Base-by-base conservation (phyloP, 1,284 basidiomycete species). In the Athelia sp. region DNA sequence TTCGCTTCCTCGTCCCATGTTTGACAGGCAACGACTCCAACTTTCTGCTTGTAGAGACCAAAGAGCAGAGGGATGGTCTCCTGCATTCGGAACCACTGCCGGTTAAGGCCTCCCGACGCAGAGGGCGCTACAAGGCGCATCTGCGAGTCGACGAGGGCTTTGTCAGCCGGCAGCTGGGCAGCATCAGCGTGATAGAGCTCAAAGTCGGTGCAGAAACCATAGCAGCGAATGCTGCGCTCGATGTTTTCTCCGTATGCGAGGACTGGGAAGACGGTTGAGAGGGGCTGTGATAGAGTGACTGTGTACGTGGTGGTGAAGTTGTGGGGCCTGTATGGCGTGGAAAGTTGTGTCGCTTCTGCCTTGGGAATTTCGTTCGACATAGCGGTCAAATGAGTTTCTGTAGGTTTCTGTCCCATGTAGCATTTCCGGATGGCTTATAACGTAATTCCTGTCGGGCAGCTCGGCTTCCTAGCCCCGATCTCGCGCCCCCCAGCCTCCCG, bases 1-100 rank as follows among this genome's bases (percentile, higher is more conserved):
- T 56, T 58, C 2, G 54, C 51, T 2, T 54, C 43, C 23, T 64
- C 56, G 38, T 69, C 64, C 66, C 65, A 70, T 2, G 66, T 64
- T 11, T 70, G 52, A 9, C 63, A 64, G 1, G 66, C 70, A 24
- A 45, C 47, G 19, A 70, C 42, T 8, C 53, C 45, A 2, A 70
- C 62, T 14, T 57, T 51, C 26, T 29, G 26, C 19, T 35, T 54
- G 49, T 63, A 36, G 2, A 66, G 38, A n/a, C 66, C 66, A 50
- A 67, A 65, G 9, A 67, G 15, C 10, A 70, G 21, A 13, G 67
- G 60, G 9, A 71, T 57, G 3, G 58, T 62, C 52, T 70, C 68
- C 23, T 57, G 56, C 50, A 69, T 52, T 9, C 44, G 57, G 52
- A 68, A 69, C 46, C 56, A 57, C 47, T 64, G 67, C 2, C 68